Percentiles rank a stretch among this genome's conserved stretches.
Evolutionary conservation across 345 rosid species (phyloP).

Genomic region (Brassica rapa): DNA sequence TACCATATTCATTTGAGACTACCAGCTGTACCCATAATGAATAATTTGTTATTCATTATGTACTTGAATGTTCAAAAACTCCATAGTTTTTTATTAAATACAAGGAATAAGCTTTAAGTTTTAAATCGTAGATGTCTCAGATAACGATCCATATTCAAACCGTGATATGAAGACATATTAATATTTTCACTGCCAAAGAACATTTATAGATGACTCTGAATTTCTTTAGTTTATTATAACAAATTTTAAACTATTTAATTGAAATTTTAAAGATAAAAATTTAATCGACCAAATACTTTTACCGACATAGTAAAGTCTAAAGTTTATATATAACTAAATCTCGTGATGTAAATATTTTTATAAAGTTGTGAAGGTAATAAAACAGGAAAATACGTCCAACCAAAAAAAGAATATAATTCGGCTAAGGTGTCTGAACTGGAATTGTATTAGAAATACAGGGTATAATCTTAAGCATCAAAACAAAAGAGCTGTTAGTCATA

Average conservation of each 20-base stretch:
- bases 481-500: neutral
- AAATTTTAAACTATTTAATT: neutral
- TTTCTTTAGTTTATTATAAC: neutral
- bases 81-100: neutral
- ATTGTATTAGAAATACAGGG: neutral
- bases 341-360: neutral
- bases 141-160: neutral
- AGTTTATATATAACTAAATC: neutral
- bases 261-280: no score
- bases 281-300: neutral
- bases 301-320: neutral
- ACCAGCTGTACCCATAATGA: slow-evolving; percentile 4
- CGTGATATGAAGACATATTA: neutral
- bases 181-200: neutral
- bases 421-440: neutral
- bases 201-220: neutral
- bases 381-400: neutral
- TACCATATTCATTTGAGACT: neutral
- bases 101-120: neutral
- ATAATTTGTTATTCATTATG: neutral
- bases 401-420: neutral
- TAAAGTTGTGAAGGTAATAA: neutral
- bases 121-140: neutral
- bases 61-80: neutral
- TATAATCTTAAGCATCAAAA: neutral